Evolutionary conservation across 1,284 basidiomycete species (phyloP), one percentile per base, ranked within the genome.

Genomic region (Singerocomus inundabilis): DNA sequence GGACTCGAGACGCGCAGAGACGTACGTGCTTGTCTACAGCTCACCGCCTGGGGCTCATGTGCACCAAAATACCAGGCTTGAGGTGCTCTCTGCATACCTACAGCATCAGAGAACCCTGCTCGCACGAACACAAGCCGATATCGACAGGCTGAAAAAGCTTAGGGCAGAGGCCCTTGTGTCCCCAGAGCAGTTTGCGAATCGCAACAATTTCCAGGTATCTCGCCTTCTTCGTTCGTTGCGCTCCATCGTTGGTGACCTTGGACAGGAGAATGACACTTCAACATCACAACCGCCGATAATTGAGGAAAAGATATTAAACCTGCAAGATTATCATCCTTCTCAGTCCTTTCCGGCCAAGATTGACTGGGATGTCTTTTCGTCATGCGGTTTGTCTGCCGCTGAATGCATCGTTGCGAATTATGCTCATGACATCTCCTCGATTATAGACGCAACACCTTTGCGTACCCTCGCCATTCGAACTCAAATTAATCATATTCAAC

Each of bases 11-110:
- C 76, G 81, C 75, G 75, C 76, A 69, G 72, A 79, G 70, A 83
- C 80, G 81, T 82, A 66, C 30, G 78, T 58, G 15, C 37, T 30
- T 2, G 10, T 40, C 13, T 10, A 18, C 35, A 24, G 16, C 8
- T 37, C 21, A 33, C 39, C 26, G 31, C 16, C 33, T 21, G 11
- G 6, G 7, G 34, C 54, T 65, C 46, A 60, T 44, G 18, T 16
- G 16, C 29, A 21, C 30, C 16, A 21, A 6, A 49, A 44, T 13
- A 30, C 34, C 55, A 87, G 85, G 62, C 70, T 85, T 59, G 74
- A 83, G 70, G 82, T 82, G 72, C 80, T 88, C 56, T 76, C 81
- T 59, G 70, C 70, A 43, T 88, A 82, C 68, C 77, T 88, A 56
- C 71, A 79, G 51, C 71, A 75, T 35, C 86, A 88, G 65, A 77